Base-by-base conservation (phyloP, 1,139 yeast species). In the Blastobotrys elegans region DNA sequence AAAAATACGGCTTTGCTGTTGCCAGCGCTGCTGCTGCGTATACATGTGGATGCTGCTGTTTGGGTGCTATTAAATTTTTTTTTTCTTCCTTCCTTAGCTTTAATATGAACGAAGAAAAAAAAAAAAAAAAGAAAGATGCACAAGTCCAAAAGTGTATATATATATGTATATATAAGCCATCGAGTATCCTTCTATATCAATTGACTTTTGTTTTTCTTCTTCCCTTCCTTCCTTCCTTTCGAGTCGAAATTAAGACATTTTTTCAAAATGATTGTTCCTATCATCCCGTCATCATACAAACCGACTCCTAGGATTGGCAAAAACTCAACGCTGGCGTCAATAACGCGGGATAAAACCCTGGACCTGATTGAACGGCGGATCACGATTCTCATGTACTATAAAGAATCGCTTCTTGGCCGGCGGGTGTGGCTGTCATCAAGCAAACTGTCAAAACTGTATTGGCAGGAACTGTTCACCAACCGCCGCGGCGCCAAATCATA, bases 351-450 rank as follows among this genome's bases (percentile, higher is more conserved):
- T 27, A 43, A 46, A 33, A 33, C 38, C 26, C 35, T 44, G 29
- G 32, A 37, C 31, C 39, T 47, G 10, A 29, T 48, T 18, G 44
- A 39, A 16, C 16, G 34, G 29, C 46, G 50, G 13, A 35, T 44
- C 34, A 24, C 33, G 33, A 40, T 45, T 7, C 43, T 48, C 27
- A 24, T 21, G 22, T 48, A 40, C 16, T 30, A 44, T 14, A 44
- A 45, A 35, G 46, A 45, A 10, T 30, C 44, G 24, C 56, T 49
- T 26, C 33, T 26, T 22, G 56, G 52, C 14, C 40, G 42, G 11
- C 17, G 46, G 16, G 40, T 48, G 10, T 53, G 56, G 56, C 49
- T 45, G 20, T 32, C 40, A 40, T 34, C 46, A 20, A 31, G 43
- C n/a, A 49, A 26, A n/a, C 35, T 43, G 13, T 38, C 44, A 40